These are phyloP conservation scores for Coniochaeta sp. DNA, from an alignment of 2,329 filamentous ascomycete species.

Conservation along the genomic window DNA sequence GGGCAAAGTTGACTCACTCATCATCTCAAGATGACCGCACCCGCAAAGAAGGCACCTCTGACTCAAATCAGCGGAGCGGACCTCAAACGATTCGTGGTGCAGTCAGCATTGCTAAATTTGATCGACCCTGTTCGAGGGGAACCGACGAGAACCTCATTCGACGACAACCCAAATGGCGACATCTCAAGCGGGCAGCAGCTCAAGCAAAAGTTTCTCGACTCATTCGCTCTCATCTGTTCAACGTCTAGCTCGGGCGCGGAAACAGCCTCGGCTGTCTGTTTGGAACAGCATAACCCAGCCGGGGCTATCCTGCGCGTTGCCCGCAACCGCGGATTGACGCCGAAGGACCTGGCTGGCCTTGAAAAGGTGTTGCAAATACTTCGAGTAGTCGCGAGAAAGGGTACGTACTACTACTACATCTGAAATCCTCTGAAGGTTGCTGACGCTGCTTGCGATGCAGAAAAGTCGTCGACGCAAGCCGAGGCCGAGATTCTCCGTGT, in stretches of 20 bases:
- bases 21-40: constrained; percentile 5
- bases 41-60: constrained; percentile 5
- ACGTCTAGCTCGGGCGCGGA: constrained; percentile 14
- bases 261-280: constrained; percentile 22
- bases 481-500: constrained; percentile 4
- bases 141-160: constrained; percentile 15
- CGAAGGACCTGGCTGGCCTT: constrained; percentile 11
- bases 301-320: constrained; percentile 20
- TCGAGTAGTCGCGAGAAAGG: constrained; percentile 9
- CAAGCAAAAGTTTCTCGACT: constrained; percentile 24
- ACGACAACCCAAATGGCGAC: constrained; percentile 13
- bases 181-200: constrained; percentile 8
- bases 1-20: constrained; percentile 5
- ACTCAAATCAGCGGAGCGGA: constrained; percentile 5
- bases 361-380: constrained; percentile 13
- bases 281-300: constrained; percentile 17
- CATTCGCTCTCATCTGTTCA: constrained; percentile 24
- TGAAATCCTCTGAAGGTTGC: constrained; percentile 3
- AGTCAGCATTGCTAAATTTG: constrained; percentile 5
- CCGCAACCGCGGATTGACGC: constrained; percentile 19
- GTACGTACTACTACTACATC: background rate
- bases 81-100: constrained; percentile 6
- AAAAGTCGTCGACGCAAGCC: constrained; percentile 4
- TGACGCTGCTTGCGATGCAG: constrained; percentile 2
- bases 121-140: constrained; percentile 20